Percentiles rank a stretch among this genome's conserved stretches.
These are phyloP conservation scores for Colletotrichum orchidophilum DNA, from an alignment of 2,329 filamentous ascomycete genomes.

Conservation along the genomic window DNA sequence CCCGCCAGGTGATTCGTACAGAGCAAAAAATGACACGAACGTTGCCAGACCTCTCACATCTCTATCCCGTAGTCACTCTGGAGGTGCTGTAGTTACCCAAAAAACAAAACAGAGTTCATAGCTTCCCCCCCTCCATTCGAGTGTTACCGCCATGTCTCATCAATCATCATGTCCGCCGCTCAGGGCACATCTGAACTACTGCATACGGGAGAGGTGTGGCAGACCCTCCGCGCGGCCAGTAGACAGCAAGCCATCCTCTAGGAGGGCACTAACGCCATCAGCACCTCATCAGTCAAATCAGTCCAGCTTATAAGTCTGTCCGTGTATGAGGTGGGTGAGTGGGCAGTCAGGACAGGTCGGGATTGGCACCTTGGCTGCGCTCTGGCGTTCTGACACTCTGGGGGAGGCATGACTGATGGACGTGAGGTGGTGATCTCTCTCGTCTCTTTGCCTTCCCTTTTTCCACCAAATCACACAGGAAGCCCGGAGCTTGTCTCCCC, in stretches of 20 bases:
- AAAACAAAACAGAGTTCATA: constrained; percentile 29
- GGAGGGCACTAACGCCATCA: constrained; percentile 22
- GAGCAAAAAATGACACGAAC: constrained; percentile 20
- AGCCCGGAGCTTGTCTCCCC: not conserved
- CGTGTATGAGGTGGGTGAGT: constrained; percentile 18
- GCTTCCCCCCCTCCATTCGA: constrained; percentile 17
- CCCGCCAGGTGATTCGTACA: not conserved
- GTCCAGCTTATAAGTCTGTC: constrained; percentile 7
- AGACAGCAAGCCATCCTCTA: constrained; percentile 5
- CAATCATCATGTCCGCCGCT: constrained; percentile 25
- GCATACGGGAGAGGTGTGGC: constrained; percentile 21
- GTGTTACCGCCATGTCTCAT: constrained; percentile 31
- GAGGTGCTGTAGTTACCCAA: not conserved
- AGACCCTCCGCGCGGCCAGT: constrained; percentile 17
- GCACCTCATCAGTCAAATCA: constrained; percentile 22
- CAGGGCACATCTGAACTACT: constrained; percentile 30
- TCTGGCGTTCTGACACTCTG: not conserved
- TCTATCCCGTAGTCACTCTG: not conserved
- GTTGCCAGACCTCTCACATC: not conserved
- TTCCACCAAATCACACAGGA: not conserved
- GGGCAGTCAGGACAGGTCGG: constrained; percentile 23
- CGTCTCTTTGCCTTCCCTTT: not conserved
- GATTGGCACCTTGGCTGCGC: not conserved
- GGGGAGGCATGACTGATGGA: not conserved
- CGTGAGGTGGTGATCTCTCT: not conserved